Base-by-base conservation (phyloP, 106 monocot genomes). In the Allium fistulosum region DNA sequence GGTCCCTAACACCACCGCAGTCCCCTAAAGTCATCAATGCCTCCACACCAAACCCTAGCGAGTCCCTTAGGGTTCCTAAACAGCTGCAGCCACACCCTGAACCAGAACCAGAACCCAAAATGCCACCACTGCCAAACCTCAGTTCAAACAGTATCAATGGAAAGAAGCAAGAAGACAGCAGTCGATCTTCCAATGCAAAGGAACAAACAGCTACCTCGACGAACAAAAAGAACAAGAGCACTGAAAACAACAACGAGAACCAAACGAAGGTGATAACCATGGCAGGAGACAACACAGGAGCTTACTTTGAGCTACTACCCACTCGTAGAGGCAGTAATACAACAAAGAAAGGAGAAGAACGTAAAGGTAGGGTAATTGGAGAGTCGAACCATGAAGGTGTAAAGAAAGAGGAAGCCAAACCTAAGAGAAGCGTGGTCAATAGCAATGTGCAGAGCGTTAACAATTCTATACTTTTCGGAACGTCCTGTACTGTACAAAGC, bases 401-500 rank as follows among this genome's bases (percentile, higher is more conserved):
- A 61, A 64, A 65, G 28, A 48, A 11, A 7, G 58, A 71, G 13
- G 63, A 58, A 28, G 16, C 48, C 11, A 90, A 73, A 53, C 78
- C 82, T 13, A 67, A 70, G 45, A 71, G 59, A 17, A 63, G 79
- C 27, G 47, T 83, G 71, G 88, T 85, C 74, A 92, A 92, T 71
- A 85, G 80, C 70, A 92, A 92, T 49, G 85, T 88, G 59, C 92
- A 88, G 64, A 73, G 79, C 9, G 61, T 88, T 26, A 92, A 92
- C 74, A 88, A 92, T 66, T 92, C 92, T 10, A 62, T 87, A n/a
- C 51, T 92, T 47, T 51, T 92, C 22, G 72, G 74, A 53, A 78
- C 74, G 37, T 61, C 82, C 6, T 85, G 85, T 72, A 66, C 14
- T 67, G 58, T 76, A 51, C 50, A 60, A 4, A 92, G 78, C 71